Conservation (phyloP, 495 filamentous ascomycete species). For the Letharia lupina region DNA sequence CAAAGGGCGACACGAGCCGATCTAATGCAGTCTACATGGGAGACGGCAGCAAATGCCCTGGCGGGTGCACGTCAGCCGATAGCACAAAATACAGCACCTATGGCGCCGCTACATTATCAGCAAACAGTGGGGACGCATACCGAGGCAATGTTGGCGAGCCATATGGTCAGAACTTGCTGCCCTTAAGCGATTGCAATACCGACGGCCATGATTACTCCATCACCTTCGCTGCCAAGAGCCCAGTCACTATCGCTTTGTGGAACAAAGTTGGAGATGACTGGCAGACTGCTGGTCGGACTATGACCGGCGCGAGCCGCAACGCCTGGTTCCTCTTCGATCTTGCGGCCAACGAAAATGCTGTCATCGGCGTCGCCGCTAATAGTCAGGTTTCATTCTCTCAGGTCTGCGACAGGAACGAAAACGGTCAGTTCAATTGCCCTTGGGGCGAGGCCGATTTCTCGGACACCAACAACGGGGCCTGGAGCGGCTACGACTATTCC, state of each 20-base stretch:
- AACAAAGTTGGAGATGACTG: conserved; percentile 41
- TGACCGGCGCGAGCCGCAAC: conserved; percentile 37
- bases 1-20: conserved; percentile 10
- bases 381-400: conserved; percentile 31
- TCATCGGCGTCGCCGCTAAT: conserved; percentile 42
- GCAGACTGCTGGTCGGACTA: conserved; percentile 24
- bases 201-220: conserved; percentile 39
- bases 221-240: conserved; percentile 32
- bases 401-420: conserved; percentile 20
- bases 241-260: conserved; percentile 44
- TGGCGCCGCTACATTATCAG: conserved; percentile 6
- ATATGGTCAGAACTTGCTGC: conserved; percentile 48
- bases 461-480: conserved; percentile 20
- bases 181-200: conserved; percentile 32
- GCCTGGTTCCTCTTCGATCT: conserved; percentile 37
- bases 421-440: conserved; percentile 34
- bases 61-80: conserved; percentile 16
- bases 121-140: conserved; percentile 28
- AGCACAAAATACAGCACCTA: conserved; percentile 4
- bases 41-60: conserved; percentile 12
- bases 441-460: conserved; percentile 52
- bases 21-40: conserved; percentile 7
- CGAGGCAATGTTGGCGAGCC: conserved; percentile 42
- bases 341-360: conserved; percentile 31
- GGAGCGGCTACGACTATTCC: conserved; percentile 24